A percentile compares a stretch with the other conserved stretches of the same genome.
Conservation (phyloP, 2,329 filamentous ascomycete genomes). For the Domatiomyces catenatus region DNA sequence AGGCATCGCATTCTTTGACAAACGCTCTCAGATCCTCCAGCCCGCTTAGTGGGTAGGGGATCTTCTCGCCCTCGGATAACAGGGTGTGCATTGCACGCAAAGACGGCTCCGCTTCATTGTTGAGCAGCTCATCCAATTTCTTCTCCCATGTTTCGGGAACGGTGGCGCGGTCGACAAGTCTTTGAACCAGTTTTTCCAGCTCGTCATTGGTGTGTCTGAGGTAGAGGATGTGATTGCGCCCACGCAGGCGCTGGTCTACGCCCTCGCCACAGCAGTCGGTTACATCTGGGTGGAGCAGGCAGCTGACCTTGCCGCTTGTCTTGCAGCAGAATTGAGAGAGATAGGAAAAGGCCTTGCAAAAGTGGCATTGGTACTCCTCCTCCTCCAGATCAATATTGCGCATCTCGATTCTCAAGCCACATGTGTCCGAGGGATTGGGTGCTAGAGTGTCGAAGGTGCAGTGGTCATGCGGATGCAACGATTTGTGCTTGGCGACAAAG, state of each 20-base stretch:
- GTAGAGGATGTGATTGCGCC: slow-evolving; percentile 56
- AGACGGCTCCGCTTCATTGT: slow-evolving; percentile 69
- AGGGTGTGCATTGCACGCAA: slow-evolving; percentile 73
- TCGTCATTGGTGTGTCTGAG: slow-evolving; percentile 63
- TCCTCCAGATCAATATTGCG: slow-evolving; percentile 66
- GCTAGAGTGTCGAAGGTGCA: slow-evolving; percentile 35
- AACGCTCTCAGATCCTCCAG: slow-evolving; percentile 70
- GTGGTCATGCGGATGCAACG: slow-evolving; percentile 34
- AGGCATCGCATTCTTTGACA: slow-evolving; percentile 91
- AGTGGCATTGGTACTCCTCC: slow-evolving; percentile 79
- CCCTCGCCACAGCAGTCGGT: slow-evolving; percentile 63
- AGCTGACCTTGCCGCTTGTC: slow-evolving; percentile 66
- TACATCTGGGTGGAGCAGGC: slow-evolving; percentile 63
- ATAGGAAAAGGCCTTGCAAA: slow-evolving; percentile 86
- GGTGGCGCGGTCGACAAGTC: slow-evolving; percentile 70
- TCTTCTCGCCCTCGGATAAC: slow-evolving; percentile 86
- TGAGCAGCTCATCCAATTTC: slow-evolving; percentile 71
- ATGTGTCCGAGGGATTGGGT: slow-evolving; percentile 27
- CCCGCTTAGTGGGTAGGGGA: slow-evolving; percentile 75
- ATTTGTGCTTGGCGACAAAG: slow-evolving; percentile 53
- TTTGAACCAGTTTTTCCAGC: slow-evolving; percentile 52
- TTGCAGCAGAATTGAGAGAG: slow-evolving; percentile 79
- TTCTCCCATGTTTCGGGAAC: slow-evolving; percentile 80
- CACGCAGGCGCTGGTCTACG: slow-evolving; percentile 51
- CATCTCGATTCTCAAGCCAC: slow-evolving; percentile 46